A percentile compares a stretch with the other conserved stretches of the same genome.
These are phyloP conservation scores for Plasmodium malariae DNA, from an alignment of 169 alveolate genomes.

Conservation along the genomic window DNA sequence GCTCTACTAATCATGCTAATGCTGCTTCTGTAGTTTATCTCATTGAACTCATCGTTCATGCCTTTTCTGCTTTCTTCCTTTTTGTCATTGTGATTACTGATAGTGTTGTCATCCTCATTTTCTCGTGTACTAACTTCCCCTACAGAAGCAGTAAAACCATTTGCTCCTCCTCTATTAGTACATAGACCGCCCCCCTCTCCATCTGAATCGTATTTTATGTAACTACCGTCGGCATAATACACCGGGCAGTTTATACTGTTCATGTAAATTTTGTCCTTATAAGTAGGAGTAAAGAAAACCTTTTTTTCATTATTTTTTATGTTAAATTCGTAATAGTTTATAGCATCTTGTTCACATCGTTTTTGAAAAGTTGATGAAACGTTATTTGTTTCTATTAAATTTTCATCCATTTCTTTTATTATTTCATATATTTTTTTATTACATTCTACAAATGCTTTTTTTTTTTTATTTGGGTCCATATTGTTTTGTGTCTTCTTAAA, in stretches of 20 bases:
- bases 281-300: conserved; percentile 44
- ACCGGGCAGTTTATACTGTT: conserved; percentile 20
- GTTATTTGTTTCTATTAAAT: conserved; percentile 8
- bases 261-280: conserved; percentile 34
- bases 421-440: neutral
- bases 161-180: too few species aligned
- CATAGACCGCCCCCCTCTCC: neutral
- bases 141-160: too few species aligned
- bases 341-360: conserved; percentile 45
- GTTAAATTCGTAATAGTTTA: conserved; percentile 19
- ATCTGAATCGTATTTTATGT: conserved; percentile 42
- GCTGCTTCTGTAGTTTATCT: too few species aligned
- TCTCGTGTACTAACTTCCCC: too few species aligned
- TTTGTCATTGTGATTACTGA: too few species aligned
- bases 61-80: too few species aligned
- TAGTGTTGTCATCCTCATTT: too few species aligned
- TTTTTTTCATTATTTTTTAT: conserved; percentile 36
- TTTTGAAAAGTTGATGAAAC: conserved; percentile 28
- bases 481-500: neutral
- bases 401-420: conserved; percentile 28
- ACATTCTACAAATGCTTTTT: neutral
- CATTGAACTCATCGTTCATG: too few species aligned
- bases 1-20: too few species aligned
- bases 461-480: neutral
- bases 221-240: conserved; percentile 59